Base-by-base conservation (phyloP, 805 yeast species). In the Cyberlindnera americana region DNA sequence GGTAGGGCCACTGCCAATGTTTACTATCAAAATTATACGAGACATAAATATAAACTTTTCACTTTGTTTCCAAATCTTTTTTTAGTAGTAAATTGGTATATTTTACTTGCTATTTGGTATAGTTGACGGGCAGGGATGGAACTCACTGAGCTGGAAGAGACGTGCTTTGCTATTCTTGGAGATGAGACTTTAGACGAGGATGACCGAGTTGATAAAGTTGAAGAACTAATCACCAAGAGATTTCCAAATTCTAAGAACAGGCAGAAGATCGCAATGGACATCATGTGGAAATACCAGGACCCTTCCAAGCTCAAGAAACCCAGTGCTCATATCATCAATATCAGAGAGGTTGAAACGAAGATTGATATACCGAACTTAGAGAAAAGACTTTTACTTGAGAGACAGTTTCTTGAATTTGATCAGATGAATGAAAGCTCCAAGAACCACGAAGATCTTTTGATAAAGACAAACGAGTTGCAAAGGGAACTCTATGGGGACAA, bases 201-300 rank as follows among this genome's bases (percentile, higher is more conserved):
- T 42, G 70, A 66, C 35, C 57, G 60, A 25, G 59, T 69, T 14
- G 72, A 67, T 43, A 38, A 42, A 35, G 52, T 69, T 11, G 71
- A 69, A 35, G 60, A 53, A 10, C 46, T 63, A 2, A 69, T 67
- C 23, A 37, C 40, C 4, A 37, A 41, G 15, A 41, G 49, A 23
- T 52, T 44, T 30, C 41, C 47, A 19, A 43, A 38, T 1, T 31
- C 53, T 3, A 49, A 50, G 14, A 63, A 60, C 18, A 38, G 51
- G 6, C 72, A 69, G 40, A 50, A 64, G 37, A 47, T 62, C 14
- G 65, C 66, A 13, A 53, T 69, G 50, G 71, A 65, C 37, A 61
- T 69, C 10, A 43, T 69, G 40, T 65, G 71, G 70, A 59, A 53
- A 21, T 72, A 68, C 38, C 58, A 64, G 27, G 69, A 64, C 17